These are phyloP conservation scores for Pythium insidiosum DNA, from an alignment of 352 stramenopile species.

Conservation along the genomic window DNA sequence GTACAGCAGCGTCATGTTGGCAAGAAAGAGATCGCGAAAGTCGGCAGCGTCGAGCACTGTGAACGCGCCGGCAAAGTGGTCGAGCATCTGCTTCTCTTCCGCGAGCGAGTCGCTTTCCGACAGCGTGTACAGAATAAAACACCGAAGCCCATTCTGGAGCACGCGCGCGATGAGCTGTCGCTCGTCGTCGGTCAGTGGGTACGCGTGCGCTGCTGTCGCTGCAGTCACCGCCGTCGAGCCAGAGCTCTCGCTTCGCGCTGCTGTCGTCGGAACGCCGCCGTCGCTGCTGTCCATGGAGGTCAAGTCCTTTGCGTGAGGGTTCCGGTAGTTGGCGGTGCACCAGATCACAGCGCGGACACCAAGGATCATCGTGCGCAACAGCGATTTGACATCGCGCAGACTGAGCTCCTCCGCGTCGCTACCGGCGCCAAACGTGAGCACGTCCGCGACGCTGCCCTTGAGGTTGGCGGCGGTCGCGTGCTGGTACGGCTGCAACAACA, in stretches of 20 bases:
- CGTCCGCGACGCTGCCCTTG: constrained; percentile 25
- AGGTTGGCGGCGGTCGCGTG: constrained; percentile 9
- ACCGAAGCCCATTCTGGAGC: constrained; percentile 89
- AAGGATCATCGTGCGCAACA: constrained; percentile 96
- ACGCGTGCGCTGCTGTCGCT: constrained; percentile 29
- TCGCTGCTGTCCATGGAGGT: constrained; percentile 53
- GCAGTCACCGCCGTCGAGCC: constrained; percentile 3
- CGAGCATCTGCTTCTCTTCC: constrained; percentile 94
- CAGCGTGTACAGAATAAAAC: constrained; percentile 90
- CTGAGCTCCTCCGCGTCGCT: constrained; percentile 45
- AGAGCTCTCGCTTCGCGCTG: no score
- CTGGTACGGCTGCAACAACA: constrained; percentile 44
- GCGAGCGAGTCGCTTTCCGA: constrained; percentile 81
- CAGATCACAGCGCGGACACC: constrained; percentile 97
- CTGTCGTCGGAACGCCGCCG: background rate
- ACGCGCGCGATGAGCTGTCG: constrained; percentile 90
- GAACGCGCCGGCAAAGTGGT: constrained; percentile 95
- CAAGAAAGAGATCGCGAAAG: constrained; percentile 87
- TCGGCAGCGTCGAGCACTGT: constrained; percentile 94
- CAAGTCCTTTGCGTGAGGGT: constrained; percentile 78
- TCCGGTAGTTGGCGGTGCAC: constrained; percentile 93
- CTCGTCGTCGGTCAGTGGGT: constrained; percentile 91
- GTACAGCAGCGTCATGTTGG: constrained; percentile 88
- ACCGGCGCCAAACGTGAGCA: background rate
- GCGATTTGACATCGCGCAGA: constrained; percentile 88